These are phyloP conservation scores for Saccharomyces paradoxus DNA, from an alignment of 805 yeast genomes.

Conservation along the genomic window DNA sequence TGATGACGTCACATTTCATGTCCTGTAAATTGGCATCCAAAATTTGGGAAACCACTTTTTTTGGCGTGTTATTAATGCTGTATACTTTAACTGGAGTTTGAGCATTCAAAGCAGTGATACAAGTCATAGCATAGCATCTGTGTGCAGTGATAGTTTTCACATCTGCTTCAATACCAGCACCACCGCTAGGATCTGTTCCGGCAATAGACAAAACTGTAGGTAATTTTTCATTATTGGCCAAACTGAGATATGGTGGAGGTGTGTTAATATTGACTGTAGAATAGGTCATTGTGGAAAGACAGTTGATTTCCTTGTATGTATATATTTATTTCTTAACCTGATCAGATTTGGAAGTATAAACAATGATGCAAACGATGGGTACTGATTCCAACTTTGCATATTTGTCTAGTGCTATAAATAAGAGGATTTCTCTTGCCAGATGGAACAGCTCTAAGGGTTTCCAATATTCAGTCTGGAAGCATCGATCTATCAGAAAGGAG, in stretches of 20 bases:
- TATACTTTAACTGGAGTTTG: conserved; percentile 51
- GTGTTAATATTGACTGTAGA: conserved; percentile 16
- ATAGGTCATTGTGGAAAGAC: not conserved
- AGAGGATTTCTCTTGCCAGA: not conserved
- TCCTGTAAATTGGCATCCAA: conserved; percentile 52
- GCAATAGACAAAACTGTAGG: conserved; percentile 45
- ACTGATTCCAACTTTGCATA: not conserved
- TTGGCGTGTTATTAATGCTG: conserved; percentile 37
- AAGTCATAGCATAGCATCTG: conserved; percentile 67
- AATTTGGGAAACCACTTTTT: conserved; percentile 38
- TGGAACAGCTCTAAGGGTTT: not conserved
- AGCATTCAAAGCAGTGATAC: conserved; percentile 72
- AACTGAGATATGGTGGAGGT: conserved; percentile 27
- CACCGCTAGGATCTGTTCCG: conserved; percentile 82
- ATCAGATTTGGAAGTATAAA: not conserved
- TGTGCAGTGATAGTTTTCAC: conserved; percentile 70
- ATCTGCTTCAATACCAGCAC: conserved; percentile 90
- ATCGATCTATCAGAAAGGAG: conserved; percentile 14
- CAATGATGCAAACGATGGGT: not conserved
- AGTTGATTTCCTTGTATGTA: not conserved
- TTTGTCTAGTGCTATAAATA: not conserved
- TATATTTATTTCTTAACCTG: not conserved
- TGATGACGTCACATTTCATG: conserved; percentile 55
- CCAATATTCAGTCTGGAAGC: conserved; percentile 18
- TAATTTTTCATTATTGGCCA: conserved; percentile 22